Conservation (phyloP, 1,139 yeast species). For the Candida neerlandica region DNA sequence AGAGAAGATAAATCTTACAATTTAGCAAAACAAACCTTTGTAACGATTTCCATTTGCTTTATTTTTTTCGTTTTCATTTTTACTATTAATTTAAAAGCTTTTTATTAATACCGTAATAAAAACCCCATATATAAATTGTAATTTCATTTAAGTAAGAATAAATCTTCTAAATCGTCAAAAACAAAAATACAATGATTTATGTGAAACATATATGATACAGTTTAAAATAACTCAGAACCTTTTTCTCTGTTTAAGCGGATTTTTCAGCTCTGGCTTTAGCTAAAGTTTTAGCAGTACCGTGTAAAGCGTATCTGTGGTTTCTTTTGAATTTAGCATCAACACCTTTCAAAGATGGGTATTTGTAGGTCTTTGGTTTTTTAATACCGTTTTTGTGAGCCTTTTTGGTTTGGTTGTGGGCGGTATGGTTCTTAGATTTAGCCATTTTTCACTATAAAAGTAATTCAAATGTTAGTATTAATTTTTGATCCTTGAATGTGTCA, state of each 20-base stretch:
- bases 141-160: neutral
- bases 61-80: too few species aligned
- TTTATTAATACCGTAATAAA: conserved; percentile 18
- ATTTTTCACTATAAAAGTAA: conserved; percentile 43
- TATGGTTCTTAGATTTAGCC: conserved; percentile 99
- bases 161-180: conserved; percentile 20
- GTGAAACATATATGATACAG: conserved; percentile 11
- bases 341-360: conserved; percentile 97
- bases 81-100: conserved; percentile 4
- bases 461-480: conserved; percentile 29
- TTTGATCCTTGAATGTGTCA: neutral
- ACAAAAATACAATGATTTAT: conserved; percentile 15
- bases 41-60: too few species aligned
- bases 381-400: conserved; percentile 99
- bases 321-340: conserved; percentile 99
- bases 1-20: too few species aligned
- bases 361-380: conserved; percentile 98
- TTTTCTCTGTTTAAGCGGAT: conserved; percentile 25
- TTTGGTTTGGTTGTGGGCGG: conserved; percentile 99
- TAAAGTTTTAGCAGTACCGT: conserved; percentile 94
- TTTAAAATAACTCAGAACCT: conserved; percentile 1
- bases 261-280: conserved; percentile 71
- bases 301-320: conserved; percentile 99
- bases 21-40: neutral
- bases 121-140: conserved; percentile 17